phyloP scores from a whole-genome alignment of 192 early-diverging fungal genomes.

The Phycomyces nitens region DNA sequence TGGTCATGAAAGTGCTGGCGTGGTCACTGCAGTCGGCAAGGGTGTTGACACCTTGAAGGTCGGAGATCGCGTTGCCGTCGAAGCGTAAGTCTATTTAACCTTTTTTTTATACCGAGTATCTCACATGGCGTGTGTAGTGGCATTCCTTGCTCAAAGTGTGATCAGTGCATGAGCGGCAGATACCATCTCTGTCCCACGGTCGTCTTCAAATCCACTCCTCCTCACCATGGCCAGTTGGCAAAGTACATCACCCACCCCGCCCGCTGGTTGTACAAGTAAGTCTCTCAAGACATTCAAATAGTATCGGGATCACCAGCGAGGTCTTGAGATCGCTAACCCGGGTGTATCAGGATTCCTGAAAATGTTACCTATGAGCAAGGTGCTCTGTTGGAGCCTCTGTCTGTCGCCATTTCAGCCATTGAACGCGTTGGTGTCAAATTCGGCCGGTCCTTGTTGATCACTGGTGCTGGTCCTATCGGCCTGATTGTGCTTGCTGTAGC shows the following conservation, averaged over 20 bases:
- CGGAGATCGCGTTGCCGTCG: slow-evolving; percentile 39
- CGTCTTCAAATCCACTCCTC: slow-evolving; percentile 37
- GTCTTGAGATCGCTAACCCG: too few relatives aligned
- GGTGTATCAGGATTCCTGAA: slow-evolving; percentile 20
- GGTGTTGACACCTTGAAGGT: slow-evolving; percentile 33
- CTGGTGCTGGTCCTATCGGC: slow-evolving; percentile 38
- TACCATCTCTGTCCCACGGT: slow-evolving; percentile 38
- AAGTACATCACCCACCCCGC: slow-evolving; percentile 32
- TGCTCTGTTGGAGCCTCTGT: slow-evolving; percentile 36
- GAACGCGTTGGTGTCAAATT: slow-evolving; percentile 23
- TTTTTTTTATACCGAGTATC: too few relatives aligned
- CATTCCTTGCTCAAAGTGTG: slow-evolving; percentile 33
- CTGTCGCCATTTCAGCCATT: slow-evolving; percentile 32
- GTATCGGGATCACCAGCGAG: too few relatives aligned
- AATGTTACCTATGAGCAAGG: slow-evolving; percentile 28
- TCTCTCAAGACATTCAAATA: too few relatives aligned
- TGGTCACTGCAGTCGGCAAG: slow-evolving; percentile 34
- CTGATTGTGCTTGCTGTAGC: slow-evolving; percentile 29
- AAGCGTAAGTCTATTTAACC: slow-evolving; percentile 26
- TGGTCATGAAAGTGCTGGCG: slow-evolving; percentile 39
- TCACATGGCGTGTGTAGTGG: slow-evolving; percentile 20
- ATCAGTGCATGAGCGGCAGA: slow-evolving; percentile 31
- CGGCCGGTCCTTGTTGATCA: slow-evolving; percentile 32
- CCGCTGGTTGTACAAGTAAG: slow-evolving; percentile 24
- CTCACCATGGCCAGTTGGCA: slow-evolving; percentile 25